phyloP scores from a whole-genome alignment of 495 filamentous ascomycete species.

The Hypoxylon subgilvum region DNA sequence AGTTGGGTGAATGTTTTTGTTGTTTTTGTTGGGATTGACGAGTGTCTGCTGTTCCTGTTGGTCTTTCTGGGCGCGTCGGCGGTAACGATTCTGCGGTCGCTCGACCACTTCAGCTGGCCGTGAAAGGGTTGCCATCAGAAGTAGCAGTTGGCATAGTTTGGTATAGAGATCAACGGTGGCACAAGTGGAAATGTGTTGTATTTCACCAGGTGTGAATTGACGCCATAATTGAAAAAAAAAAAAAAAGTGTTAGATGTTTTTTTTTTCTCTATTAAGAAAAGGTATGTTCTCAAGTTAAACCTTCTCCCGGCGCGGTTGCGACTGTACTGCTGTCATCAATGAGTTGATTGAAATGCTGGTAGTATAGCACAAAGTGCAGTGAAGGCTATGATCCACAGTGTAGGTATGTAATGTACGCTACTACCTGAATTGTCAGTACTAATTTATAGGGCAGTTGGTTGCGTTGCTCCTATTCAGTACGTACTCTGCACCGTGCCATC shows the following conservation, averaged over 20 bases:
- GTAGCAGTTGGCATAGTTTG: constrained; percentile 14
- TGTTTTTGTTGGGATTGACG: constrained; percentile 2
- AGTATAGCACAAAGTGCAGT: too few relatives aligned
- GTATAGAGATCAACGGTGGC: constrained; percentile 39
- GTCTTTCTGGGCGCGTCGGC: constrained; percentile 33
- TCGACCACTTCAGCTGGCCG: constrained; percentile 47
- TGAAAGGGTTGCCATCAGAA: constrained; percentile 45
- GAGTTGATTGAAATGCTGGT: constrained; percentile 11
- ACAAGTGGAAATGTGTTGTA: constrained; percentile 28
- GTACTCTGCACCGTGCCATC: too few relatives aligned
- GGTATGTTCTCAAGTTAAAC: neutral
- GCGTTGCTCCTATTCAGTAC: too few relatives aligned
- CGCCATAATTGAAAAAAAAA: constrained; percentile 1
- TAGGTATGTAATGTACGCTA: too few relatives aligned
- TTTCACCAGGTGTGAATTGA: constrained; percentile 32
- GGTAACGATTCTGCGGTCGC: constrained; percentile 24
- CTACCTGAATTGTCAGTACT: too few relatives aligned
- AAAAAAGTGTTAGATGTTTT: too few relatives aligned
- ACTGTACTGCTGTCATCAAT: constrained; percentile 37
- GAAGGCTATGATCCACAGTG: too few relatives aligned
- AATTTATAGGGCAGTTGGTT: too few relatives aligned
- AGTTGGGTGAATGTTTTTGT: neutral
- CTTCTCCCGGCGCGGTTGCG: constrained; percentile 12
- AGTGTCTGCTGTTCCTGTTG: constrained; percentile 25
- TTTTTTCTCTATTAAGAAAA: neutral